Evolutionary conservation across 352 stramenopile species (phyloP), one percentile per base, ranked within the genome.

Genomic region (Aphanomyces cochlioides): DNA sequence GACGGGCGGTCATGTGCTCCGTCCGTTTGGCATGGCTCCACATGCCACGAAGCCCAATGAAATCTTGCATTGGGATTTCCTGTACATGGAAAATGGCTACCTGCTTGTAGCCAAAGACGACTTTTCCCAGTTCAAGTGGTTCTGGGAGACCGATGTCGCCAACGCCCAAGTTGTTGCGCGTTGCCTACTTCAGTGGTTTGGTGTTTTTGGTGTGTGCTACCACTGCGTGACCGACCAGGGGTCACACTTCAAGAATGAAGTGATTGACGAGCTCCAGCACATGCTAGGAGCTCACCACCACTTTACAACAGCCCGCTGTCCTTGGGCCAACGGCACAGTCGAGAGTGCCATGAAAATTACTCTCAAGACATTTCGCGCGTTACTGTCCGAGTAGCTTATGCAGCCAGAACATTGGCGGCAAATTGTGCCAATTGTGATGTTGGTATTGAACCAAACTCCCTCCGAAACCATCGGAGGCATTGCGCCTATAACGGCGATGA

Each of bases 181-280:
- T n/a, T 50, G 43, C 17, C 2, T 50, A n/a, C 17, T 50, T 12
- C 43, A 50, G 17, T 50, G 43, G 43, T 50, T 2, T 2, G 43
- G 1, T 50, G 43, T 50, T 3, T 50, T 50, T 50, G 43, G 43
- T n/a, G 43, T 50, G 10, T 50, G 43, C 43, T 50, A 50, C 43
- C 43, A 50, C 17, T 50, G 43, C 1, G 43, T 50, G 17, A 50
- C 43, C 10, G 43, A 50, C 17, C 43, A 50, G 17, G 75, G 73
- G 0, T 28, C 73, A 0, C 75, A 83, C 19, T 80, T 79, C 47
- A 79, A 75, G 47, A 82, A 79, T 41, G 5, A 72, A n/a, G 4
- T 78, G 0, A 65, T 80, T 7, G 56, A 54, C 0, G 13, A 65
- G 36, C 34, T 79, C 15, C 67, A 60, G 7, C 40, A 47, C 2